phyloP scores from a whole-genome alignment of 352 stramenopile genomes.

The Pythium myriotylum region DNA sequence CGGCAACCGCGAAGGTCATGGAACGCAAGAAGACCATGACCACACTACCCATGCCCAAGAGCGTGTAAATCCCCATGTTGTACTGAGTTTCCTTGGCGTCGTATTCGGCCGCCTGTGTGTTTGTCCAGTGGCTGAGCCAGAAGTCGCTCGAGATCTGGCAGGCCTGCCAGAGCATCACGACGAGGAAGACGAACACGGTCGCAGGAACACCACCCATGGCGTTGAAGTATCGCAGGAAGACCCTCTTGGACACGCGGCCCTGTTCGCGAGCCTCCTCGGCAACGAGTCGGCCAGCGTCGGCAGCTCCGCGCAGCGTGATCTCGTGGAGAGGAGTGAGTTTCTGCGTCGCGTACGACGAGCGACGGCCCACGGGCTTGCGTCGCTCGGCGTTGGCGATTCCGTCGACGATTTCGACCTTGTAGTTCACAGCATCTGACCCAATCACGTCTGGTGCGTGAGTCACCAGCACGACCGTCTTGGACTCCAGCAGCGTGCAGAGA shows the following conservation, averaged over 20 bases:
- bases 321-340: too few relatives aligned
- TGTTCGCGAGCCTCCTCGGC: slow-evolving; percentile 38
- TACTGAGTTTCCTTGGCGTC: slow-evolving; percentile 16
- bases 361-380: neutral
- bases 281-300: slow-evolving; percentile 28
- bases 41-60: slow-evolving; percentile 12
- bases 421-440: slow-evolving; percentile 10
- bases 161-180: slow-evolving; percentile 33
- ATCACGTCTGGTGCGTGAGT: too few relatives aligned
- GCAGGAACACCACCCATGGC: slow-evolving; percentile 36
- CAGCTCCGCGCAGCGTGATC: neutral
- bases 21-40: slow-evolving; percentile 34
- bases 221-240: slow-evolving; percentile 47
- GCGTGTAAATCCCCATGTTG: slow-evolving; percentile 31
- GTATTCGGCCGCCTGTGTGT: too few relatives aligned
- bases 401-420: neutral
- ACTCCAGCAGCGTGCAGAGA: too few relatives aligned
- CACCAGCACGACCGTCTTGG: too few relatives aligned
- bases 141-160: slow-evolving; percentile 25
- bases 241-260: slow-evolving; percentile 34
- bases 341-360: neutral
- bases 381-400: neutral
- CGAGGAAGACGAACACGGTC: slow-evolving; percentile 11
- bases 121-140: slow-evolving; percentile 34
- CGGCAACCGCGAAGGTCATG: slow-evolving; percentile 26